Percentiles rank a stretch among this genome's conserved stretches.
Evolutionary conservation across 805 yeast species (phyloP).

Genomic region (Priceomyces haplophilus): DNA sequence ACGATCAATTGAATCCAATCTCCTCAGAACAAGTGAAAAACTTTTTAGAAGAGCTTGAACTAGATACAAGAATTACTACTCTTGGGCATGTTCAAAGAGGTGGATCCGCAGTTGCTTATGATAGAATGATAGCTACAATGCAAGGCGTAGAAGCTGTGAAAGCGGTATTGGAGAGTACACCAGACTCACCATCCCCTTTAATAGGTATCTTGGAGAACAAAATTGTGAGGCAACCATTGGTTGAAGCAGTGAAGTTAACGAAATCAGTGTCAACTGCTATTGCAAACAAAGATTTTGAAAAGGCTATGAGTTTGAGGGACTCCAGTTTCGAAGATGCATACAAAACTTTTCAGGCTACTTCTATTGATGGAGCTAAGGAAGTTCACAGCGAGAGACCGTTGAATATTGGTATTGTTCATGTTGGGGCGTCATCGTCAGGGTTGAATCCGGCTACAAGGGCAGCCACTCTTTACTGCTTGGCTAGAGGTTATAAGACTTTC

Average conservation of each 20-base stretch:
- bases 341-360: constrained; percentile 57
- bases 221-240: constrained; percentile 62
- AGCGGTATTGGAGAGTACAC: constrained; percentile 65
- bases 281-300: constrained; percentile 59
- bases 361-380: constrained; percentile 29
- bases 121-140: constrained; percentile 66
- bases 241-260: constrained; percentile 71
- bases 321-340: constrained; percentile 65
- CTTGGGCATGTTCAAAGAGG: constrained; percentile 83
- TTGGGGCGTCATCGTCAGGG: constrained; percentile 81
- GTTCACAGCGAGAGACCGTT: constrained; percentile 53
- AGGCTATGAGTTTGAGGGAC: constrained; percentile 70
- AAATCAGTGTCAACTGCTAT: constrained; percentile 72
- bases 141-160: constrained; percentile 83
- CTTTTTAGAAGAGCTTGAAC: constrained; percentile 62
- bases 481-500: constrained; percentile 68
- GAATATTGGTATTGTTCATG: constrained; percentile 67
- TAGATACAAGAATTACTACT: constrained; percentile 76
- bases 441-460: constrained; percentile 77
- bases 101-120: constrained; percentile 76
- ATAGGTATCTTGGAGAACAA: constrained; percentile 71
- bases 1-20: constrained; percentile 63
- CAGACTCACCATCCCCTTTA: constrained; percentile 76
- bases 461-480: constrained; percentile 69
- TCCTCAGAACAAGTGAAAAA: constrained; percentile 62